Percentiles rank a stretch among this genome's conserved stretches.
Conservation (phyloP, 352 stramenopile genomes). For the Globisporangium irregulare region DNA sequence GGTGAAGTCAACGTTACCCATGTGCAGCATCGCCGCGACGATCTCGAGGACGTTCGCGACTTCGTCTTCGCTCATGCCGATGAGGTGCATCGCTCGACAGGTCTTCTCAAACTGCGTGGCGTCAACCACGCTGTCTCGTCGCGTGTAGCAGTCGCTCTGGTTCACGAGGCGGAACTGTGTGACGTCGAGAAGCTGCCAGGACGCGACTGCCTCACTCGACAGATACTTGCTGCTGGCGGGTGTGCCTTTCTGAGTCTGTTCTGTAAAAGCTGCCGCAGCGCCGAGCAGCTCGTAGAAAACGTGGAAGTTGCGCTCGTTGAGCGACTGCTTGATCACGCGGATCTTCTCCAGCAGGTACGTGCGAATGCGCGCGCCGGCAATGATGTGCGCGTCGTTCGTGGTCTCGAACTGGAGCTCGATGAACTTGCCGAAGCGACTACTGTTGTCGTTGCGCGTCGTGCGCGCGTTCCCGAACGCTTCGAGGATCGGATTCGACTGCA, state of each 20-base stretch:
- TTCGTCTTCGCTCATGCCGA: slow-evolving; percentile 65
- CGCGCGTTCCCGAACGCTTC: slow-evolving; percentile 89
- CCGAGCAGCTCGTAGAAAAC: slow-evolving; percentile 86
- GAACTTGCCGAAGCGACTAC: slow-evolving; percentile 90
- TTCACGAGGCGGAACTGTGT: slow-evolving; percentile 63
- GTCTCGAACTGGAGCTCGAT: slow-evolving; percentile 81
- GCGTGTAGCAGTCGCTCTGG: slow-evolving; percentile 63
- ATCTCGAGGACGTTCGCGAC: slow-evolving; percentile 66
- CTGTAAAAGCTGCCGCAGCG: slow-evolving; percentile 17
- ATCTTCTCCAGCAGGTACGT: slow-evolving; percentile 96
- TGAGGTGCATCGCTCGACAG: slow-evolving; percentile 65
- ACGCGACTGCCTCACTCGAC: slow-evolving; percentile 11
- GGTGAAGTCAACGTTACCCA: slow-evolving; percentile 83
- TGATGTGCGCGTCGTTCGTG: slow-evolving; percentile 21
- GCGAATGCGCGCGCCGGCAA: slow-evolving; percentile 78
- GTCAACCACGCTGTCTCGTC: slow-evolving; percentile 69
- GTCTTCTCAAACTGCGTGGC: slow-evolving; percentile 59
- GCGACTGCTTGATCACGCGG: slow-evolving; percentile 76
- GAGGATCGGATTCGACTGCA: slow-evolving; percentile 90
- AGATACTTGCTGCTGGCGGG: slow-evolving; percentile 7
- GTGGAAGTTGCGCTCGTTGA: slow-evolving; percentile 84
- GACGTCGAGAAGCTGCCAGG: slow-evolving; percentile 35
- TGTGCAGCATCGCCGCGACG: slow-evolving; percentile 80
- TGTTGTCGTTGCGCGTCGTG: slow-evolving; percentile 89
- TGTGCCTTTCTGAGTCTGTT: neutral